phyloP scores from a whole-genome alignment of 352 stramenopile species.

The Globisporangium splendens region DNA sequence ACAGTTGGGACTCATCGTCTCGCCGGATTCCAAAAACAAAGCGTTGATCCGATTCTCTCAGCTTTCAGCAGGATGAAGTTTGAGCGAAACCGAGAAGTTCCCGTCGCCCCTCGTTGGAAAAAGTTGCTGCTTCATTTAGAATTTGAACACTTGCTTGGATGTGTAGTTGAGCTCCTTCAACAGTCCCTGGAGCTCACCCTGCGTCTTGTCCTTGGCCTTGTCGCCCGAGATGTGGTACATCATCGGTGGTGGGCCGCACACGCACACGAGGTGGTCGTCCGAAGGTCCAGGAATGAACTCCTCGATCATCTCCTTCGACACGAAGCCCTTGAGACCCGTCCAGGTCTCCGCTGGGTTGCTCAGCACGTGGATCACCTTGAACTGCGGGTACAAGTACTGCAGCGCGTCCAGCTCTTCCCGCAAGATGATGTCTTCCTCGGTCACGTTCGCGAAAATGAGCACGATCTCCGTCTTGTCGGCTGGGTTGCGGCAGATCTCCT shows the following conservation, averaged over 20 bases:
- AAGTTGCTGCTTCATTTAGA: slow-evolving; percentile 29
- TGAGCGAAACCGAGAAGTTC: no score
- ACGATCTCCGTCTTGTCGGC: slow-evolving; percentile 83
- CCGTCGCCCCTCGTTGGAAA: no score
- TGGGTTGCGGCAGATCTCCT: slow-evolving; percentile 81
- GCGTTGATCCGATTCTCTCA: slow-evolving; percentile 12
- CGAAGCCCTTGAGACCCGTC: slow-evolving; percentile 64
- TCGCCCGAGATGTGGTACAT: slow-evolving; percentile 88
- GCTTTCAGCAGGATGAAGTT: slow-evolving; percentile 1
- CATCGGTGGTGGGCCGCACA: slow-evolving; percentile 88
- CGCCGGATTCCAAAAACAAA: slow-evolving; percentile 2
- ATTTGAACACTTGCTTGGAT: slow-evolving; percentile 82
- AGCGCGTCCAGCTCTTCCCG: slow-evolving; percentile 83
- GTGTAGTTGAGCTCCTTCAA: slow-evolving; percentile 85
- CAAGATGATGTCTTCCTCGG: slow-evolving; percentile 87
- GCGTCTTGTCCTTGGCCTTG: slow-evolving; percentile 82
- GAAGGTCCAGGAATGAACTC: slow-evolving; percentile 74
- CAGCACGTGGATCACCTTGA: slow-evolving; percentile 72
- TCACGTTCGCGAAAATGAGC: slow-evolving; percentile 84
- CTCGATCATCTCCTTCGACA: slow-evolving; percentile 84
- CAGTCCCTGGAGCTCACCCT: slow-evolving; percentile 81
- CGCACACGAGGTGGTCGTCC: slow-evolving; percentile 80
- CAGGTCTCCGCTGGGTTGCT: slow-evolving; percentile 67
- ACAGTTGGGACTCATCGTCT: not conserved
- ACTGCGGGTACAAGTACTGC: slow-evolving; percentile 77